phyloP scores from a whole-genome alignment of 768 basidiomycete species.

The Amyloporia xantha region DNA sequence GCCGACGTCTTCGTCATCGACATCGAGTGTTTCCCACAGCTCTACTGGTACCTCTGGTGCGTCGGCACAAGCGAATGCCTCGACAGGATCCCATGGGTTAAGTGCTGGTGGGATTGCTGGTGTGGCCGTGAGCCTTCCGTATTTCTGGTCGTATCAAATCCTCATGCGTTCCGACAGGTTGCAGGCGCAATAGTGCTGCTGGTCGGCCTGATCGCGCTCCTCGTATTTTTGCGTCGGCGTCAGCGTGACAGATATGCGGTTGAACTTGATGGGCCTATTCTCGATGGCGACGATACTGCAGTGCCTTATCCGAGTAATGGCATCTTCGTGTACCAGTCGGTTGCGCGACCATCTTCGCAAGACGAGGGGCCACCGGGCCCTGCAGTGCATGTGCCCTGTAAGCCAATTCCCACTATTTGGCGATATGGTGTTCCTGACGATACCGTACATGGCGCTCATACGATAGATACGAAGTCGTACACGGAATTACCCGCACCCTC shows the following conservation, averaged over 20 bases:
- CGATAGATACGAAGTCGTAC: not conserved
- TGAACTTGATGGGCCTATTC: not conserved
- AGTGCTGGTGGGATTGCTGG: too few relatives aligned
- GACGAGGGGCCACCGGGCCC: too few relatives aligned
- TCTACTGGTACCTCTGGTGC: too few relatives aligned
- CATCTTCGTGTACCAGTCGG: not conserved
- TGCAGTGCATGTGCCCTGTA: not conserved
- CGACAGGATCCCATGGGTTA: too few relatives aligned
- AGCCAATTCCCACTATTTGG: too few relatives aligned
- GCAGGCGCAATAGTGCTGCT: not conserved
- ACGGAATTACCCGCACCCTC: not conserved
- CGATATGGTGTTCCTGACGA: not conserved
- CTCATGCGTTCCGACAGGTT: not conserved
- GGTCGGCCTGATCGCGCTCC: not conserved
- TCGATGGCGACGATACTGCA: not conserved
- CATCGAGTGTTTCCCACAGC: too few relatives aligned
- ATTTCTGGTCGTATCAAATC: too few relatives aligned
- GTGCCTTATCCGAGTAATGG: not conserved
- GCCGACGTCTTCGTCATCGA: too few relatives aligned
- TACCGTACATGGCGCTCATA: not conserved
- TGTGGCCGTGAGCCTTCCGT: too few relatives aligned
- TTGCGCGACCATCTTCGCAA: not conserved
- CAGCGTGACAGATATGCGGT: not conserved
- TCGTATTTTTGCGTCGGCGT: not conserved
- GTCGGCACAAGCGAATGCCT: too few relatives aligned